Evolutionary conservation across 2,329 filamentous ascomycete genomes (phyloP).

Genomic region (Capronia epimyces): DNA sequence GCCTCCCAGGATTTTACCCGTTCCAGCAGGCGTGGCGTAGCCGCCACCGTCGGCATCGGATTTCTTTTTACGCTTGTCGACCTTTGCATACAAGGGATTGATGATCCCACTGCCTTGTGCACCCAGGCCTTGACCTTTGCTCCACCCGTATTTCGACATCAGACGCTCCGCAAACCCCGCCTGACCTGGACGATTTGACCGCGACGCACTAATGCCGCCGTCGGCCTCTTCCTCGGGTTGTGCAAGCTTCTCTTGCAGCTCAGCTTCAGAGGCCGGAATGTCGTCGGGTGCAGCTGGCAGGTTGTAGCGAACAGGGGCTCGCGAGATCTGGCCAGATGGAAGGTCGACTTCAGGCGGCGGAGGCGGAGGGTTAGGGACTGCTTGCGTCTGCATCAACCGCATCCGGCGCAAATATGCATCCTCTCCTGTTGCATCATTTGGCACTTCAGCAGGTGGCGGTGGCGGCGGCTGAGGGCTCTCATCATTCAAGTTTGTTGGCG

Average conservation of each 20-base stretch:
- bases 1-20: slow-evolving; percentile 76
- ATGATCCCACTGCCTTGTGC: slow-evolving; percentile 76
- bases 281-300: slow-evolving; percentile 49
- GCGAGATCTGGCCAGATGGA: slow-evolving; percentile 56
- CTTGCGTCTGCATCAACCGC: slow-evolving; percentile 48
- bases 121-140: slow-evolving; percentile 79
- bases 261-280: slow-evolving; percentile 49
- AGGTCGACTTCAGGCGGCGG: slow-evolving; percentile 33
- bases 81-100: slow-evolving; percentile 73
- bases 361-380: slow-evolving; percentile 32
- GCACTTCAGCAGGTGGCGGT: slow-evolving; percentile 41
- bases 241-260: slow-evolving; percentile 46
- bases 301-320: slow-evolving; percentile 70
- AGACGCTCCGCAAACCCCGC: slow-evolving; percentile 79
- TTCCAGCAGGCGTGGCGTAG: slow-evolving; percentile 62
- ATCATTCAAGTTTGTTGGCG: slow-evolving; percentile 40
- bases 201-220: slow-evolving; percentile 37
- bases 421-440: slow-evolving; percentile 60
- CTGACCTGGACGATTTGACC: slow-evolving; percentile 68
- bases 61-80: slow-evolving; percentile 78
- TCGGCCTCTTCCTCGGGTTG: slow-evolving; percentile 29
- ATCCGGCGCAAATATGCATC: slow-evolving; percentile 63
- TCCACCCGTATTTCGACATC: slow-evolving; percentile 92
- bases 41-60: slow-evolving; percentile 74
- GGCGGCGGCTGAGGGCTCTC: slow-evolving; percentile 23